Evolutionary conservation across 768 basidiomycete species (phyloP).

Genomic region (Mycena sanguinolenta): DNA sequence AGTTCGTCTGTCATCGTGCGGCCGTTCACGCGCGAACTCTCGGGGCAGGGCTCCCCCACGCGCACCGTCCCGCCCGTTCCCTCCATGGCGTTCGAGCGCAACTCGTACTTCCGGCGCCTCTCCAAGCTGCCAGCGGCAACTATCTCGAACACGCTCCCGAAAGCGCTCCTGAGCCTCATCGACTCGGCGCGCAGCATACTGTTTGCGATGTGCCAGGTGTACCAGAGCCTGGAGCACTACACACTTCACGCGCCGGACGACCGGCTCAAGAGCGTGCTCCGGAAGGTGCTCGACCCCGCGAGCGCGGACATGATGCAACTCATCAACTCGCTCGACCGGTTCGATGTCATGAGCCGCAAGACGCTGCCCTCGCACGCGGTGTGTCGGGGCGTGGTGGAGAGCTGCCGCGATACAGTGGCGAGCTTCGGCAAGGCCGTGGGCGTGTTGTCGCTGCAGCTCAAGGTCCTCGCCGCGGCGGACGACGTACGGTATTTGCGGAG

Average conservation of each 20-base stretch:
- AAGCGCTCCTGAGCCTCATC: slow-evolving; percentile 75
- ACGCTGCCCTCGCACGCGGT: slow-evolving; percentile 76
- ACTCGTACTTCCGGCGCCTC: slow-evolving; percentile 95
- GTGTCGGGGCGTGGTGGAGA: slow-evolving; percentile 85
- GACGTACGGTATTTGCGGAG: slow-evolving; percentile 92
- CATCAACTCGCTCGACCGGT: slow-evolving; percentile 90
- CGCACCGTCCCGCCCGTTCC: slow-evolving; percentile 63
- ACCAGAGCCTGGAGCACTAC: slow-evolving; percentile 91
- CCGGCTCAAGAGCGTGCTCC: slow-evolving; percentile 81
- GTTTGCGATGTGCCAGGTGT: slow-evolving; percentile 92
- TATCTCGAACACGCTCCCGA: slow-evolving; percentile 76
- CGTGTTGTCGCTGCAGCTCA: slow-evolving; percentile 85
- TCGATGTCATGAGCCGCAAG: slow-evolving; percentile 84
- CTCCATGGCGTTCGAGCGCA: slow-evolving; percentile 82
- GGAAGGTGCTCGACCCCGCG: slow-evolving; percentile 89
- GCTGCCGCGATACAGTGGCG: slow-evolving; percentile 85
- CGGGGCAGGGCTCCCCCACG: slow-evolving; percentile 42
- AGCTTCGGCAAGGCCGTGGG: slow-evolving; percentile 91
- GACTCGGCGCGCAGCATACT: slow-evolving; percentile 94
- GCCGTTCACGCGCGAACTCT: slow-evolving; percentile 38
- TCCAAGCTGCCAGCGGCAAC: slow-evolving; percentile 78
- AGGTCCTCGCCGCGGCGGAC: slow-evolving; percentile 77
- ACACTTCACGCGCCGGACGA: slow-evolving; percentile 87
- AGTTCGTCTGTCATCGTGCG: slow-evolving; percentile 41
- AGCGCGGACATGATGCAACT: slow-evolving; percentile 84